Evolutionary conservation across 2,329 filamentous ascomycete species (phyloP).

Genomic region (Fusarium metavorans): DNA sequence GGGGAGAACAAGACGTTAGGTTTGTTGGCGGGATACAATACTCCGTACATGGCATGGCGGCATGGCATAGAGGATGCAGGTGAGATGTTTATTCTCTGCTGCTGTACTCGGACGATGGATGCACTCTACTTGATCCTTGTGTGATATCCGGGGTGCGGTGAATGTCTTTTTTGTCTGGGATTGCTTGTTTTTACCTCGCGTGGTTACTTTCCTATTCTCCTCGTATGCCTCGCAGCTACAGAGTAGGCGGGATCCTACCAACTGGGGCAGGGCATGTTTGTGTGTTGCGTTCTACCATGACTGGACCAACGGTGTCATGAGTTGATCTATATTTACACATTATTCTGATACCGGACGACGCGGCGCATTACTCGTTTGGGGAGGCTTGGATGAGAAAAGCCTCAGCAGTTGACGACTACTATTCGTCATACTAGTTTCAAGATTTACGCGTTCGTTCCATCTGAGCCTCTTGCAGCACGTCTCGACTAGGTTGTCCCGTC

Average conservation of each 20-base stretch:
- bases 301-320: neutral
- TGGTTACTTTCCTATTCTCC: neutral
- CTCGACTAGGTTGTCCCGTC: neutral
- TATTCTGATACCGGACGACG: neutral
- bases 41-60: neutral
- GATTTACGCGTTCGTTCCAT: neutral
- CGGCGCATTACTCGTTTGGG: neutral
- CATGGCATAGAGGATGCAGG: neutral
- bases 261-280: neutral
- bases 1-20: neutral
- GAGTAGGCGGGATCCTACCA: neutral
- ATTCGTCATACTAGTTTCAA: neutral
- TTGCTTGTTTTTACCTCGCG: slow-evolving; percentile 1
- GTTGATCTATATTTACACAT: slow-evolving; percentile 8
- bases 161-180: neutral
- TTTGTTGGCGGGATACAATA: neutral
- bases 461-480: neutral
- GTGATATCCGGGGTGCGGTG: neutral
- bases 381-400: slow-evolving; percentile 13
- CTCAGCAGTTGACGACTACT: slow-evolving; percentile 27
- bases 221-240: neutral
- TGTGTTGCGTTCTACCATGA: slow-evolving; percentile 13
- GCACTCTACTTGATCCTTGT: neutral
- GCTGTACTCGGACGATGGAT: neutral
- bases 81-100: neutral